Evolutionary conservation across 2,329 filamentous ascomycete species (phyloP), one percentile per base, ranked within the genome.

Genomic region (Xylaria hypoxylon): DNA sequence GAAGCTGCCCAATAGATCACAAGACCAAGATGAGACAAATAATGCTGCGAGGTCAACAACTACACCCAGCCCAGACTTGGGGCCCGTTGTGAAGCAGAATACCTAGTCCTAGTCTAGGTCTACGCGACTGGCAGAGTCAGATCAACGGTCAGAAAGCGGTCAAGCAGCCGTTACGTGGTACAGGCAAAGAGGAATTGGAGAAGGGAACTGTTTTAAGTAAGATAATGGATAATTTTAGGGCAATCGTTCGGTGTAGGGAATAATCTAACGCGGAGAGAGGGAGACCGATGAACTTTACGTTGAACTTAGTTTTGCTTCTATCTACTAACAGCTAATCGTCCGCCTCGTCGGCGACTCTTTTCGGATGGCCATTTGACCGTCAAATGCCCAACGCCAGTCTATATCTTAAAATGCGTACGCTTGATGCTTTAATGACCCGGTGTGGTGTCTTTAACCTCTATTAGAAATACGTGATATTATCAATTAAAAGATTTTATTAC

Each of bases 301-400:
- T 31, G 10, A 42, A 4, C 17, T 52, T 58, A 13, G 11, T 45
- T 28, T 28, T 26, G 35, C n/a, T 15, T 59, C 51, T 58, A 63
- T 58, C 24, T 50, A 58, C 53, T 42, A 33, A 51, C 17, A 38
- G n/a, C 19, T 28, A 26, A 59, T 59, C 13, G 7, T 47, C 19
- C 31, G 10, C n/a, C 28, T 26, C 40, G 5, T 11, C 22, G 8
- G 11, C 59, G n/a, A 31, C 6, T 26, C 22, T 13, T 35, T 5
- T 47, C 17, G n/a, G 31, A 33, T 53, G 26, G 11, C 26, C 45
- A 48, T 47, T 42, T 17, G 48, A 59, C 59, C 33, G 7, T 48
- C 35, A 45, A 55, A 58, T 52, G 24, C 63, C n/a, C 45, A 45
- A 59, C 53, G 53, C 60, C 55, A 59, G 19, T 67, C 64, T 67